Evolutionary conservation across 2,329 filamentous ascomycete species (phyloP).

Genomic region (Fusarium scirpi): DNA sequence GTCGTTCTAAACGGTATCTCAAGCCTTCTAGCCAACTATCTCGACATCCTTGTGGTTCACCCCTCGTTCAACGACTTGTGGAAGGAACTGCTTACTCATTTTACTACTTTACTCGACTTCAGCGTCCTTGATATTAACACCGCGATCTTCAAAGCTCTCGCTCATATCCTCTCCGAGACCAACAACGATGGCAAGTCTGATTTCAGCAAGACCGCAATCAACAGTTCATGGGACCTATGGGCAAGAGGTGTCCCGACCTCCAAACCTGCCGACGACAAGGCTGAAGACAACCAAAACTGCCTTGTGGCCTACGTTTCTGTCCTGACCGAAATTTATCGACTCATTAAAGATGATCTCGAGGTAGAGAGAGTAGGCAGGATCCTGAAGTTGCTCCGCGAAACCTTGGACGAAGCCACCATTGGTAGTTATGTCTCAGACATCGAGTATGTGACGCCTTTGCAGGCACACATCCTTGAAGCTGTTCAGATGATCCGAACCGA

Average conservation of each 20-base stretch:
- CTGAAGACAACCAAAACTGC: conserved; percentile 80
- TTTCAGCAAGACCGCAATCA: conserved; percentile 65
- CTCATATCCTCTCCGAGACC: conserved; percentile 69
- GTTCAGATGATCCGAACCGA: conserved; percentile 77
- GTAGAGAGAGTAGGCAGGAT: conserved; percentile 74
- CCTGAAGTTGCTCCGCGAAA: conserved; percentile 75
- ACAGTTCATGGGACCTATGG: conserved; percentile 78
- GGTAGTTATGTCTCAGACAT: conserved; percentile 77
- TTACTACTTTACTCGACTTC: conserved; percentile 73
- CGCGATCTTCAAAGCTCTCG: conserved; percentile 75
- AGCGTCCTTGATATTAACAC: conserved; percentile 77
- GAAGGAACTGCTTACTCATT: conserved; percentile 77
- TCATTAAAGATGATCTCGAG: conserved; percentile 74
- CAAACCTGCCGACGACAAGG: conserved; percentile 51
- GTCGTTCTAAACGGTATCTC: conserved; percentile 80
- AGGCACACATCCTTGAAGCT: conserved; percentile 75
- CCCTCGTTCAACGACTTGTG: conserved; percentile 78
- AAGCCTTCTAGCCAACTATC: conserved; percentile 78
- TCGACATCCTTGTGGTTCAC: conserved; percentile 76
- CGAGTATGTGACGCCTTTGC: conserved; percentile 78
- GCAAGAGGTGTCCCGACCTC: conserved; percentile 70
- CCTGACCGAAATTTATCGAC: conserved; percentile 80
- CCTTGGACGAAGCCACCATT: conserved; percentile 76
- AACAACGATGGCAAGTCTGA: conserved; percentile 57
- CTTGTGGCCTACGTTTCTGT: conserved; percentile 86